Evolutionary conservation across 306 rosid species (phyloP).

Genomic region (Hippophae rhamnoides): DNA sequence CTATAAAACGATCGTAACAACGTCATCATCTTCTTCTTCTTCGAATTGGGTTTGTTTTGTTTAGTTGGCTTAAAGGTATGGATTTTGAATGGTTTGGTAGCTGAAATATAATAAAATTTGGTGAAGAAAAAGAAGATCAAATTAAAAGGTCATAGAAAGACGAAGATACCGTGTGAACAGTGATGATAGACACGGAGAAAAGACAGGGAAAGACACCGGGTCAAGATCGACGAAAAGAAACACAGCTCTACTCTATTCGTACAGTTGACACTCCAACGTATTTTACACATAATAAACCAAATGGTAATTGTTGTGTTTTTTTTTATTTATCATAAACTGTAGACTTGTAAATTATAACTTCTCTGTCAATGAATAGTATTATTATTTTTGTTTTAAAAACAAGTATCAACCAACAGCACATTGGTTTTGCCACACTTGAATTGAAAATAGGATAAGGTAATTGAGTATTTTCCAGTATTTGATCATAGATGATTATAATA

Average conservation of each 20-base stretch:
- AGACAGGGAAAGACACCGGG: constrained; percentile 10
- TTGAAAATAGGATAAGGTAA: no score
- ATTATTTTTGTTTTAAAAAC: no score
- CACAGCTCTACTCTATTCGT: constrained; percentile 9
- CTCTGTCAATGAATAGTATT: no score
- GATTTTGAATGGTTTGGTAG: neutral
- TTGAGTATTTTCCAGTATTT: no score
- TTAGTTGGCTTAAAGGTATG: neutral
- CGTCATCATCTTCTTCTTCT: neutral
- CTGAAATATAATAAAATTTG: neutral
- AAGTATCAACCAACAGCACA: no score
- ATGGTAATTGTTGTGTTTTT: neutral
- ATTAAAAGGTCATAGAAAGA: neutral
- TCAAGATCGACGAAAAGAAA: neutral
- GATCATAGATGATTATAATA: no score
- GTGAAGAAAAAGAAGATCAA: neutral
- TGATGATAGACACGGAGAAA: constrained; percentile 19
- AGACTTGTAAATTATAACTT: no score
- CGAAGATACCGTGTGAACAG: constrained; percentile 6
- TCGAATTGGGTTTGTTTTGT: neutral
- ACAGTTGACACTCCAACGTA: neutral
- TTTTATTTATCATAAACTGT: no score
- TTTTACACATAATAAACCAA: no score
- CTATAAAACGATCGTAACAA: constrained; percentile 43
- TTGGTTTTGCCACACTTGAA: no score